phyloP scores from a whole-genome alignment of 1,284 basidiomycete genomes.

The Moesziomyces sp. region DNA sequence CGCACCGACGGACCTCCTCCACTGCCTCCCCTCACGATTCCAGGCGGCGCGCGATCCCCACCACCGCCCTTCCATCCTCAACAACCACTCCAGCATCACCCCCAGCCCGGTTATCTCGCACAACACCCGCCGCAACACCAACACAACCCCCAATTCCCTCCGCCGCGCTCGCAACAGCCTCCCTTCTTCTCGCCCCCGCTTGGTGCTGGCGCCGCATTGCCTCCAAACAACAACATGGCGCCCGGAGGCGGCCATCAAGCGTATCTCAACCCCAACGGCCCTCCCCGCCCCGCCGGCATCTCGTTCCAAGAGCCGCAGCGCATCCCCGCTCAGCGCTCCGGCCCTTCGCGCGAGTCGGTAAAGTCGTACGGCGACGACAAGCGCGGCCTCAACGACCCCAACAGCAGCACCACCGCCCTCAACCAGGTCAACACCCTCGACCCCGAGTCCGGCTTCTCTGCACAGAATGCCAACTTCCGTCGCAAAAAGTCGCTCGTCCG shows the following conservation, averaged over 20 bases:
- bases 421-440: constrained; percentile 52
- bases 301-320: constrained; percentile 59
- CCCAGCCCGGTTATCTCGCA: constrained; percentile 24
- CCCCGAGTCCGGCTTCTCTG: constrained; percentile 57
- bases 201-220: constrained; percentile 8
- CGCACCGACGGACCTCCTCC: constrained; percentile 33
- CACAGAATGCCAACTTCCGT: constrained; percentile 68
- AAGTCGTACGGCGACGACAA: constrained; percentile 51
- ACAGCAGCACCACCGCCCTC: constrained; percentile 41
- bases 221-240: constrained; percentile 12
- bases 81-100: constrained; percentile 35
- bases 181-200: constrained; percentile 28
- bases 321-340: constrained; percentile 34
- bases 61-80: constrained; percentile 16
- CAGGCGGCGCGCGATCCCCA: constrained; percentile 21
- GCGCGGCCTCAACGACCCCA: constrained; percentile 42
- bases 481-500: constrained; percentile 93
- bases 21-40: constrained; percentile 42
- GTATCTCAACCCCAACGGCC: constrained; percentile 14
- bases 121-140: constrained; percentile 38
- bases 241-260: constrained; percentile 25
- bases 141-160: constrained; percentile 16
- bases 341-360: constrained; percentile 52
- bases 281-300: constrained; percentile 33
- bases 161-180: constrained; percentile 12